These are phyloP conservation scores for Rosa persica DNA, from an alignment of 306 rosid genomes.

Conservation along the genomic window DNA sequence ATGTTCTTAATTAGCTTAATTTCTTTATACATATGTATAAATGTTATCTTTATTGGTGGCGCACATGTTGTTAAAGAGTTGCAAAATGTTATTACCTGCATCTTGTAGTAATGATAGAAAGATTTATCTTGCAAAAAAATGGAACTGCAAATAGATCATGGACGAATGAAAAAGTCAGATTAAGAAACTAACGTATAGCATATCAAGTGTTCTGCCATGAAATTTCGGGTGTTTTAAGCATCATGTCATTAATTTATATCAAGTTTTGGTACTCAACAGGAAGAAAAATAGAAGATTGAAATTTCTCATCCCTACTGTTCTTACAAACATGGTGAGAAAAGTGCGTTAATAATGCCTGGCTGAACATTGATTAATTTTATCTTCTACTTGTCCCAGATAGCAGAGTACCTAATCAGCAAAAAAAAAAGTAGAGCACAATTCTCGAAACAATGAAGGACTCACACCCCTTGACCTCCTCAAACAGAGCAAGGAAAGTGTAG, in stretches of 20 bases:
- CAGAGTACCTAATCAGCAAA: slow-evolving; percentile 60
- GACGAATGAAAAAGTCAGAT: too few relatives aligned
- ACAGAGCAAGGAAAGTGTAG: slow-evolving; percentile 39
- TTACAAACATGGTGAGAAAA: background rate
- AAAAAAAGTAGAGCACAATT: slow-evolving; percentile 47
- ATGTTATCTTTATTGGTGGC: background rate
- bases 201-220: too few relatives aligned
- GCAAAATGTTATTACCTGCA: background rate
- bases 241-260: background rate
- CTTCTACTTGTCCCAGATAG: slow-evolving; percentile 42
- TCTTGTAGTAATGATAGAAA: background rate
- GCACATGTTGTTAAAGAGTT: slow-evolving; percentile 64
- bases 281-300: too few relatives aligned
- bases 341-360: background rate
- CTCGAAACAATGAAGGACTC: slow-evolving; percentile 49
- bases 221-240: too few relatives aligned
- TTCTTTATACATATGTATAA: background rate
- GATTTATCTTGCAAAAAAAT: background rate
- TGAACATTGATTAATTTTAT: background rate
- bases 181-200: too few relatives aligned
- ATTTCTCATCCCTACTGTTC: background rate
- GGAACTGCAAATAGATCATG: background rate
- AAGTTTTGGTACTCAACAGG: background rate
- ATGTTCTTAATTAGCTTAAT: background rate
- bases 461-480: slow-evolving; percentile 69